Conservation (phyloP, 108 stramenopile species). For the Cyclotella sp. region DNA sequence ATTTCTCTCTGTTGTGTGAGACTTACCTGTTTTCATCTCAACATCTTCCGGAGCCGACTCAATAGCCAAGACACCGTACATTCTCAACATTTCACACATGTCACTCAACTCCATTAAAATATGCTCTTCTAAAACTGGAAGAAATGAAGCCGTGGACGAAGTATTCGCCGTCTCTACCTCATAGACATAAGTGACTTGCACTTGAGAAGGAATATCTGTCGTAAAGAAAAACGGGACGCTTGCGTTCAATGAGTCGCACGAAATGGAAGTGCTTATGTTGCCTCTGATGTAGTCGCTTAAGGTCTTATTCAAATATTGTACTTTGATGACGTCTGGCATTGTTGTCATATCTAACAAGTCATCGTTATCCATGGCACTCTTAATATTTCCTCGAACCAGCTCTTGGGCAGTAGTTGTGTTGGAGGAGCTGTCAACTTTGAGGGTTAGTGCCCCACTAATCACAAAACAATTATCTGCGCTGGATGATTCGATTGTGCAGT, state of each 20-base stretch:
- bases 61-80: slow-evolving; percentile 7
- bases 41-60: not conserved
- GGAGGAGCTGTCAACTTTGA: slow-evolving; percentile 4
- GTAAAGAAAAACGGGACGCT: not conserved
- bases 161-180: slow-evolving; percentile 43
- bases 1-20: no score
- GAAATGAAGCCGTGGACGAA: slow-evolving; percentile 15
- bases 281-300: slow-evolving; percentile 27
- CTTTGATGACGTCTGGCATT: slow-evolving; percentile 36
- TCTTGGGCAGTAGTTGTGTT: slow-evolving; percentile 24
- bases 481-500: slow-evolving; percentile 21
- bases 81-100: slow-evolving; percentile 7
- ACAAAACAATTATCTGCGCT: slow-evolving; percentile 35
- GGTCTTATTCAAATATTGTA: slow-evolving; percentile 35
- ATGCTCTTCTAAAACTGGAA: slow-evolving; percentile 29
- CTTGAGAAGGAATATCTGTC: not conserved
- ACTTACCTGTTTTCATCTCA: slow-evolving; percentile 16
- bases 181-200: slow-evolving; percentile 30
- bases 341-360: slow-evolving; percentile 10
- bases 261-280: slow-evolving; percentile 9
- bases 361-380: slow-evolving; percentile 30
- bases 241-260: not conserved
- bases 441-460: slow-evolving; percentile 34
- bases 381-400: slow-evolving; percentile 10
- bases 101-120: slow-evolving; percentile 28